Conservation (phyloP, 345 rosid species). For the Gossypium stocksii region DNA sequence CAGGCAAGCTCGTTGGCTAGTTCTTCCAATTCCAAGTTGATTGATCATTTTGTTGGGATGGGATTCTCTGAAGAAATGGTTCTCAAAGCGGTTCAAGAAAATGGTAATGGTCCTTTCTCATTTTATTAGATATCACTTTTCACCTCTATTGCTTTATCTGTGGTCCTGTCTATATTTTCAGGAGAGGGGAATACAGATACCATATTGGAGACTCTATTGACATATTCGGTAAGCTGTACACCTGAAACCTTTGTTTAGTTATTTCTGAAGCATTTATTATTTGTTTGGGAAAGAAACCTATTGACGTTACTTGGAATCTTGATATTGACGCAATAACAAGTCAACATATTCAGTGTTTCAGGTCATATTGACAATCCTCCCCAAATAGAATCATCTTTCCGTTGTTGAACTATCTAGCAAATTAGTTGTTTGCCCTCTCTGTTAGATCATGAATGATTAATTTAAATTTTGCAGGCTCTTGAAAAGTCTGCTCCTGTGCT, state of each 20-base stretch:
- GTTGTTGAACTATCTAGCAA: not conserved
- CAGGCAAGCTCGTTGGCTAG: conserved; percentile 34
- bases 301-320: not conserved
- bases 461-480: conserved; percentile 43
- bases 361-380: not conserved
- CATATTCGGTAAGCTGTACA: conserved; percentile 37
- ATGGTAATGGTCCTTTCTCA: conserved; percentile 30
- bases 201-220: conserved; percentile 55
- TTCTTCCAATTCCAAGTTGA: conserved; percentile 42
- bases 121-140: not conserved
- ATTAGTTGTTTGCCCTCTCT: not conserved
- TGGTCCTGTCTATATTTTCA: conserved; percentile 21
- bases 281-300: not conserved
- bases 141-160: not conserved
- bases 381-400: conserved; percentile 1
- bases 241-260: not conserved
- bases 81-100: conserved; percentile 42
- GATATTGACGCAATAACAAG: not conserved
- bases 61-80: conserved; percentile 49
- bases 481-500: conserved; percentile 38
- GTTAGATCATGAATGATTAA: not conserved
- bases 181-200: conserved; percentile 54
- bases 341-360: not conserved
- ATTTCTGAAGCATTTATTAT: not conserved
- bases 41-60: conserved; percentile 51